These are phyloP conservation scores for Phytophthora macrochlamydospora DNA, from an alignment of 352 stramenopile species.

Conservation along the genomic window DNA sequence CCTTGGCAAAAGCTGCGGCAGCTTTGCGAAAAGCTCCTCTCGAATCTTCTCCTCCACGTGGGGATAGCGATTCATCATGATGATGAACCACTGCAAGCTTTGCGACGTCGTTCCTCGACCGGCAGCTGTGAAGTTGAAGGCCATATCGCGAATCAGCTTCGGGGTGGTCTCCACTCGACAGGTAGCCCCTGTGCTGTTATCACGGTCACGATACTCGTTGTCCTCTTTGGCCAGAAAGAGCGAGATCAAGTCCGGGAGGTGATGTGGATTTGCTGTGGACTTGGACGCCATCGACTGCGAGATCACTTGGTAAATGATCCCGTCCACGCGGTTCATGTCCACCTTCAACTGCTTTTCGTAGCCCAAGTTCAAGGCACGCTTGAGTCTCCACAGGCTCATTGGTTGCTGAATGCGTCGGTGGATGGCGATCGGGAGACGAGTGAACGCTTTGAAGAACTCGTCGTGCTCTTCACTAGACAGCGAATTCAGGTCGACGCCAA, in stretches of 20 bases:
- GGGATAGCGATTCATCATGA: constrained; percentile 73
- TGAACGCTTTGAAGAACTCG: constrained; percentile 42
- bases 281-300: constrained; percentile 46
- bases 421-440: constrained; percentile 32
- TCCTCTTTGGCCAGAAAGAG: constrained; percentile 48
- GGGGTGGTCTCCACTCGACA: constrained; percentile 25
- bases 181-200: constrained; percentile 10
- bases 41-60: constrained; percentile 47
- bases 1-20: constrained; percentile 33
- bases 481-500: constrained; percentile 56
- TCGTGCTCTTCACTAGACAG: constrained; percentile 31
- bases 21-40: constrained; percentile 46
- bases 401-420: constrained; percentile 58
- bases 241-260: constrained; percentile 41
- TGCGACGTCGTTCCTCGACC: constrained; percentile 76
- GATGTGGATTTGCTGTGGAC: neutral
- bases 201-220: constrained; percentile 27
- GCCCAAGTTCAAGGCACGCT: constrained; percentile 31
- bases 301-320: constrained; percentile 51
- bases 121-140: constrained; percentile 73
- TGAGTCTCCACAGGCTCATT: constrained; percentile 52
- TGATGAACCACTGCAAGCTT: constrained; percentile 69
- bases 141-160: constrained; percentile 69
- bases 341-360: constrained; percentile 42
- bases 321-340: constrained; percentile 41